phyloP scores from a whole-genome alignment of 2,329 filamentous ascomycete genomes.

The Paecilomyces fulvus region DNA sequence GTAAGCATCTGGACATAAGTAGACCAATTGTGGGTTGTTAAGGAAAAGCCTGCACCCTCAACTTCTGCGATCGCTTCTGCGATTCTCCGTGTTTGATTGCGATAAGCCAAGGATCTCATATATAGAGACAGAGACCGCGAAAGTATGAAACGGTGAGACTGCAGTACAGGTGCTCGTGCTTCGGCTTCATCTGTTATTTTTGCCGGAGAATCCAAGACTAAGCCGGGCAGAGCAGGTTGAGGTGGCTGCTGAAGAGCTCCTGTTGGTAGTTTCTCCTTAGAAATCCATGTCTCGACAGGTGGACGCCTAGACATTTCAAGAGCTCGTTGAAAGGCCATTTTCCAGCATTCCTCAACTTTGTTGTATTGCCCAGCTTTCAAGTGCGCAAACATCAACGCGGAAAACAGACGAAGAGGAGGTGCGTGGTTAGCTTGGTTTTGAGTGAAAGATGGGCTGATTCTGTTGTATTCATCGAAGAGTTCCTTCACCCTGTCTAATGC shows the following conservation, averaged over 20 bases:
- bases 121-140: conserved; percentile 42
- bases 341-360: conserved; percentile 60
- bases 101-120: conserved; percentile 43
- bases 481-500: conserved; percentile 43
- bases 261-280: conserved; percentile 4
- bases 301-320: conserved; percentile 35
- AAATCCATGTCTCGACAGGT: conserved; percentile 15
- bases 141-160: conserved; percentile 42
- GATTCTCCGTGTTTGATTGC: conserved; percentile 48
- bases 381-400: conserved; percentile 61
- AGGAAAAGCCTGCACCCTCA: conserved; percentile 56
- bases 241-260: conserved; percentile 4
- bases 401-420: conserved; percentile 49
- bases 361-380: conserved; percentile 49
- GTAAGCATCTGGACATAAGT: conserved; percentile 62
- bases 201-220: conserved; percentile 1
- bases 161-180: conserved; percentile 17
- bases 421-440: conserved; percentile 15
- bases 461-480: conserved; percentile 48
- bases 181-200: neutral
- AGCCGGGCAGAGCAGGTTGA: conserved; percentile 5
- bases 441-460: conserved; percentile 5
- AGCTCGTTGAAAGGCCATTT: conserved; percentile 48
- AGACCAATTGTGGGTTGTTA: conserved; percentile 77
- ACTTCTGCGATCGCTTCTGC: conserved; percentile 48